Evolutionary conservation across 352 stramenopile species (phyloP).

Genomic region (Phytopythium ostracodes): DNA sequence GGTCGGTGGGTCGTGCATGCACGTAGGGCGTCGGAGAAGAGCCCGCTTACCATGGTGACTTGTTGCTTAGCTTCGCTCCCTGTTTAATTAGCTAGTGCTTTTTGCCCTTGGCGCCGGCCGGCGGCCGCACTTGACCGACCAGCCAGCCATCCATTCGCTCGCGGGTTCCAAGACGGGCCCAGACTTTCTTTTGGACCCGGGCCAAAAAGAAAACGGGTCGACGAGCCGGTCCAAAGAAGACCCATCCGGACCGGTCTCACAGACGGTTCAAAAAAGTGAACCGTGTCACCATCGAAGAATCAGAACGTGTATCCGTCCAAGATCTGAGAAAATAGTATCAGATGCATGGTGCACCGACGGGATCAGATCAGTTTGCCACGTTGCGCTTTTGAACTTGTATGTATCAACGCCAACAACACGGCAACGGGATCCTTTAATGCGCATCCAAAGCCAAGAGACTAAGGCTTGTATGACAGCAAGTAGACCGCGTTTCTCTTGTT

Average conservation of each 20-base stretch:
- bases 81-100: conserved; percentile 76
- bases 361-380: no score
- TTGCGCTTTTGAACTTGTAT: no score
- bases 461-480: no score
- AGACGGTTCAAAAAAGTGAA: not conserved
- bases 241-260: not conserved
- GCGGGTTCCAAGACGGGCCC: not conserved
- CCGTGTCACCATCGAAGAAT: not conserved
- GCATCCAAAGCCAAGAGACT: no score
- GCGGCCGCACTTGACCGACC: conserved; percentile 15
- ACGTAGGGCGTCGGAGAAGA: not conserved
- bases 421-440: no score
- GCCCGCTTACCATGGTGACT: conserved; percentile 79
- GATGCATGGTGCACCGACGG: not conserved
- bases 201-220: not conserved
- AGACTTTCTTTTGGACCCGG: no score
- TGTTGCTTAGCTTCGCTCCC: conserved; percentile 76
- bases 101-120: conserved; percentile 15
- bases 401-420: no score
- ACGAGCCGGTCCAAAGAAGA: not conserved
- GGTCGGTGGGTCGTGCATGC: not conserved
- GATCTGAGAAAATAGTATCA: no score
- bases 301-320: no score
- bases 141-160: conserved; percentile 45
- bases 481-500: no score